Conservation (phyloP, 345 rosid genomes). For the Zanthoxylum bungeanum region DNA sequence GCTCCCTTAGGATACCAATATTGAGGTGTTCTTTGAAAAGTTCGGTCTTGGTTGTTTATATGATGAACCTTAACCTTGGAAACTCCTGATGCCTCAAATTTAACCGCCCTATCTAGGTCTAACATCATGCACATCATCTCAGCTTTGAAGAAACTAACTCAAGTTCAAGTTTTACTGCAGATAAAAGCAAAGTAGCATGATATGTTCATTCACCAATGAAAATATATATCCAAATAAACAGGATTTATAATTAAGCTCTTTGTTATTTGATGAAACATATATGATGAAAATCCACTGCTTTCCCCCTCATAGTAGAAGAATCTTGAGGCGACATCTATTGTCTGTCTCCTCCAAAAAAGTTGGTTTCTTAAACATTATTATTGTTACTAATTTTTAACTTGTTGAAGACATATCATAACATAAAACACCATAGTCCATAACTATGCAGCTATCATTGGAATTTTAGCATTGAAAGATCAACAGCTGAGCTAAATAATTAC, state of each 20-base stretch:
- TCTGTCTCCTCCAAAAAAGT: neutral
- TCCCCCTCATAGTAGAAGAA: neutral
- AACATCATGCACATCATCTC: neutral
- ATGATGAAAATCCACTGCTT: neutral
- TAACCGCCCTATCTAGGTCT: neutral
- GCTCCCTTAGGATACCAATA: neutral
- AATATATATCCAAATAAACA: neutral
- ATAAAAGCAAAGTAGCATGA: neutral
- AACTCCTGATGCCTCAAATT: neutral
- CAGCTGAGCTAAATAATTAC: conserved; percentile 27
- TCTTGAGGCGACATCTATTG: neutral
- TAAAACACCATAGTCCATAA: neutral
- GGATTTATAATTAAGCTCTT: neutral
- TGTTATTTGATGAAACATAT: neutral
- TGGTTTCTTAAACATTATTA: neutral
- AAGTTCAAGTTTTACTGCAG: neutral
- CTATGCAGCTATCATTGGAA: neutral
- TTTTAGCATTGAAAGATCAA: conserved; percentile 3
- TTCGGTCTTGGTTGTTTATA: neutral
- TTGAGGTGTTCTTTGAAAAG: neutral
- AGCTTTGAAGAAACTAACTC: neutral
- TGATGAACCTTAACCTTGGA: neutral
- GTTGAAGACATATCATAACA: neutral
- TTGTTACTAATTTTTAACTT: neutral
- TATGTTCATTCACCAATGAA: neutral